These are phyloP conservation scores for Ananas comosus DNA, from an alignment of 176 grass and related monocot genomes.

Conservation along the genomic window DNA sequence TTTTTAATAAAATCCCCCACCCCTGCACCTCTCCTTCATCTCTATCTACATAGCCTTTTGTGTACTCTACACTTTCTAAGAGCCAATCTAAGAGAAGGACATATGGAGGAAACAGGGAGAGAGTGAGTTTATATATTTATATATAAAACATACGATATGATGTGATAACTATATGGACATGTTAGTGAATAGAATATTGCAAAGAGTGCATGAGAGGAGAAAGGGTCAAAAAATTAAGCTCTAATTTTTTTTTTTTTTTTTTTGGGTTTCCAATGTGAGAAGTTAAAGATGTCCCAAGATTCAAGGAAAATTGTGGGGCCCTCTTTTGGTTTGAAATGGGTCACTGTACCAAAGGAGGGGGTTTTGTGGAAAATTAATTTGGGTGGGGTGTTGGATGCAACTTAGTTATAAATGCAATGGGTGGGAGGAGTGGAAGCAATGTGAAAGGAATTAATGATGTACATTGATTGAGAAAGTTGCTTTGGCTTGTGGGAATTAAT, in stretches of 20 bases:
- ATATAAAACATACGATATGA: conserved; percentile 21
- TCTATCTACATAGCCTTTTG: neutral
- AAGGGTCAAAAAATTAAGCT: neutral
- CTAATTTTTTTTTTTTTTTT: too few relatives aligned
- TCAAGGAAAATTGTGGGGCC: neutral
- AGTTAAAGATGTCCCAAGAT: too few relatives aligned
- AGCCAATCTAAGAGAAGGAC: too few relatives aligned
- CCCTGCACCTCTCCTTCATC: neutral
- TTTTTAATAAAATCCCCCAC: neutral
- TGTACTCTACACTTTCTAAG: neutral
- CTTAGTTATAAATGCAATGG: neutral
- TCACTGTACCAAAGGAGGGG: too few relatives aligned
- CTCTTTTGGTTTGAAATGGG: neutral
- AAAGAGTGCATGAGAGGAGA: conserved; percentile 8
- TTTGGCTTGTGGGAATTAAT: neutral
- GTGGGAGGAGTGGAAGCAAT: neutral
- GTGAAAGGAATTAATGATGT: neutral
- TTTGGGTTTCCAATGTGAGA: too few relatives aligned
- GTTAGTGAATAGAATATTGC: conserved; percentile 8
- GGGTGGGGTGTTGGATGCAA: neutral
- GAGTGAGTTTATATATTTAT: conserved; percentile 2
- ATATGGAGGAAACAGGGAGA: neutral
- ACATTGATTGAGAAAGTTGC: neutral
- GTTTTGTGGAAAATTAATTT: neutral
- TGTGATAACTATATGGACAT: neutral